Evolutionary conservation across 2,329 filamentous ascomycete species (phyloP), one percentile per base, ranked within the genome.

Genomic region (Seiridium unicorne): DNA sequence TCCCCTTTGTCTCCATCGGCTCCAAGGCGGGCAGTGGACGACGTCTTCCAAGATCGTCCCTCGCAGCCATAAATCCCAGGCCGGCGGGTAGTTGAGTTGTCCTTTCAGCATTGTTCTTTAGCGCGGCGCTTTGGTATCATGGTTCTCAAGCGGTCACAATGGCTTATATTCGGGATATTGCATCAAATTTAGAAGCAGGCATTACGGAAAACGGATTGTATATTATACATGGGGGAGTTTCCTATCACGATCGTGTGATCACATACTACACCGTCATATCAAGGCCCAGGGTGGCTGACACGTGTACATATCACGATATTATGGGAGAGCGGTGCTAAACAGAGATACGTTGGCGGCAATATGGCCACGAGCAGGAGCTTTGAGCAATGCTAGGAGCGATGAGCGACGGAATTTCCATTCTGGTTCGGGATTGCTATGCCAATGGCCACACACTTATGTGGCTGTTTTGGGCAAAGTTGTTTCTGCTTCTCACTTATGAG

Each of bases 11-110:
- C 46, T 53, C 48, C 59, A n/a, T 59, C 58, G 26, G 51, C 60
- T 13, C 65, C 67, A 34, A 68, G 65, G 54, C 66, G 64, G 34
- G 62, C 65, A 44, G 65, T 66, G 31, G 69, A 70, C 58, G 65
- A 69, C 54, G 58, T 68, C 18, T 54, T 67, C 44, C 54, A 47
- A 48, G 63, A 63, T 56, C 60, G 35, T 34, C 40, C 42, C 18
- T 8, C 42, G 13, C 26, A 11, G 44, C 35, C 44, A 32, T 57
- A 18, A 48, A 31, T 8, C 5, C 35, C 10, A 31, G 31, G 48
- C 47, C 10, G 51, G 47, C 48, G 47, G 57, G 57, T 48, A 54
- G 53, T 44, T 63, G 49, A 55, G 49, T 58, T 3, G 3, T 58
- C 26, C 8, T 47, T 44, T 35, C 44, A 47, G 40, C 42, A 57